phyloP scores from a whole-genome alignment of 257 asterid species.

The Solanum dulcamara region DNA sequence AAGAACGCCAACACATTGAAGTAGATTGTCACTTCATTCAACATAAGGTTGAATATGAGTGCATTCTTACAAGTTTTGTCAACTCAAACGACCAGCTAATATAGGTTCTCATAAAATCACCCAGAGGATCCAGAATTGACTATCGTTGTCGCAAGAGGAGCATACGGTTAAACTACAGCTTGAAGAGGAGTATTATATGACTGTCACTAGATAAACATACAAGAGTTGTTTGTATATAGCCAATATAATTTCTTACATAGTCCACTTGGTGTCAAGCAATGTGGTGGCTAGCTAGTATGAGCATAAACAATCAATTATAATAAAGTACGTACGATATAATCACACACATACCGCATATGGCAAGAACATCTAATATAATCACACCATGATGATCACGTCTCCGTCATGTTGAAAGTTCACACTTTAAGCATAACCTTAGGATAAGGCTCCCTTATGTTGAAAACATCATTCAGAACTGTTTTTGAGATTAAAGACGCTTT shows the following conservation, averaged over 20 bases:
- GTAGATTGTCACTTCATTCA: no score
- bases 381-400: neutral
- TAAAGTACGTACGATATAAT: neutral
- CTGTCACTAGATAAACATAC: no score
- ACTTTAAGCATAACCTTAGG: neutral
- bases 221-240: neutral
- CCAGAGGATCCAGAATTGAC: neutral
- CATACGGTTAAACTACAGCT: neutral
- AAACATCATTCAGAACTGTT: slow-evolving; percentile 1
- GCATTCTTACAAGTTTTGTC: no score
- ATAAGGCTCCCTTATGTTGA: neutral
- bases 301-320: neutral
- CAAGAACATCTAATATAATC: neutral
- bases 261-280: neutral
- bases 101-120: no score
- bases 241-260: neutral
- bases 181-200: neutral
- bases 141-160: neutral
- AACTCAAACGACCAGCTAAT: no score
- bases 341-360: neutral
- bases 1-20: no score
- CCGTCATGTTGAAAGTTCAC: neutral
- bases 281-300: neutral
- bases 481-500: slow-evolving; percentile 1
- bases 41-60: no score